Percentiles rank a stretch among this genome's conserved stretches.
Evolutionary conservation across 2,329 filamentous ascomycete species (phyloP).

Genomic region (Cercospora brassicicola): DNA sequence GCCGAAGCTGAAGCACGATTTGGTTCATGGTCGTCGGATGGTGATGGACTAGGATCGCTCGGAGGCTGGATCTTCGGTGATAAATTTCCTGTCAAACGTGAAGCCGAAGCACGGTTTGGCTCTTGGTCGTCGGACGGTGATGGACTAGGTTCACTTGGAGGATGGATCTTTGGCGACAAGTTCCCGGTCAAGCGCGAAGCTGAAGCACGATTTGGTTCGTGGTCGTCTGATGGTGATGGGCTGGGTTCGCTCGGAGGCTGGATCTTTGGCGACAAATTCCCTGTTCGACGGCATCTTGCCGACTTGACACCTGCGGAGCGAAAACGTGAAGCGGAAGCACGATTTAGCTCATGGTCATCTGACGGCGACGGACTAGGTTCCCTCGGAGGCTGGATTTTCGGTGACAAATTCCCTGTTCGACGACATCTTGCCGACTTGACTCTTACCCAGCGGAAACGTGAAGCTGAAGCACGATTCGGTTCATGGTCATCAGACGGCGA

Average conservation of each 20-base stretch:
- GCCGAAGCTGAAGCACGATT: not conserved
- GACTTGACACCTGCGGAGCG: not conserved
- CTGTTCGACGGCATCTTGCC: not conserved
- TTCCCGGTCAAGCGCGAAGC: no score
- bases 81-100: not conserved
- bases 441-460: no score
- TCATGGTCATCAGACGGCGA: no score
- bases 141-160: no score
- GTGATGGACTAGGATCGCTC: not conserved
- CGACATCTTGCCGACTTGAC: no score
- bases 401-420: no score
- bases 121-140: no score
- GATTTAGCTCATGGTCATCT: no score
- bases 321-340: not conserved
- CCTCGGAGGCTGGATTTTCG: no score
- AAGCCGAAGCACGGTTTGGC: no score
- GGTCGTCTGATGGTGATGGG: not conserved
- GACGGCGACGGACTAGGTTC: no score
- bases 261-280: not conserved
- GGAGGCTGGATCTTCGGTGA: not conserved
- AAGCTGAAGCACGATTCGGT: not conserved
- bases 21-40: not conserved
- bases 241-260: not conserved
- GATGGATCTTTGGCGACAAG: no score
- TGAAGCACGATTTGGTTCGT: not conserved